A percentile compares a stretch with the other conserved stretches of the same genome.
phyloP scores from a whole-genome alignment of 768 basidiomycete species.

The Mycena belliarum region DNA sequence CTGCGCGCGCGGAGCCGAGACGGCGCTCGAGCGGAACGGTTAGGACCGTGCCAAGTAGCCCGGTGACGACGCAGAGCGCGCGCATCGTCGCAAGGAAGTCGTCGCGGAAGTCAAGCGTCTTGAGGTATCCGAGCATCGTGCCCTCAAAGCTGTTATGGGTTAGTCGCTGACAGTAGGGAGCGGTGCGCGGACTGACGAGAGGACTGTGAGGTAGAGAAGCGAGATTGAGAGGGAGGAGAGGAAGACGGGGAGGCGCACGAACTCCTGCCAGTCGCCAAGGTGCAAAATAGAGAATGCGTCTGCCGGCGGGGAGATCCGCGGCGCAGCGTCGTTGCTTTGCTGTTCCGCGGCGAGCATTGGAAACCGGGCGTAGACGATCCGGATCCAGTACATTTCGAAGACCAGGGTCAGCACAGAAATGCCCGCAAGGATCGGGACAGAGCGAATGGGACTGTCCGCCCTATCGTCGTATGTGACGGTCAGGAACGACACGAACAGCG shows the following conservation, averaged over 20 bases:
- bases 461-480: conserved; percentile 29
- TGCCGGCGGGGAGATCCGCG: too few species aligned
- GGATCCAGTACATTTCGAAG: conserved; percentile 47
- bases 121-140: conserved; percentile 52
- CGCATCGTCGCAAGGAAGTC: conserved; percentile 52
- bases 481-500: conserved; percentile 51
- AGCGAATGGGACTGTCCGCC: conserved; percentile 31
- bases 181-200: conserved; percentile 26
- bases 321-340: too few species aligned
- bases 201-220: conserved; percentile 44
- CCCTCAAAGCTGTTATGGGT: conserved; percentile 46
- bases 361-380: conserved; percentile 39
- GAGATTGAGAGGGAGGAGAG: conserved; percentile 44
- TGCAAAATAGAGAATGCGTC: too few species aligned
- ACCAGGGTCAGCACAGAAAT: conserved; percentile 36
- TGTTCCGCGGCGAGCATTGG: conserved; percentile 33
- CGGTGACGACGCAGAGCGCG: conserved; percentile 45
- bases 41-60: conserved; percentile 46
- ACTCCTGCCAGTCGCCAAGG: conserved; percentile 39
- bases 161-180: neutral
- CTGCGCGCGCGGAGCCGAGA: conserved; percentile 48
- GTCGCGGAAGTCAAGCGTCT: conserved; percentile 44
- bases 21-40: conserved; percentile 41
- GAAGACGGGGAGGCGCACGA: conserved; percentile 40
- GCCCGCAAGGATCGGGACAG: conserved; percentile 34